Evolutionary conservation across 805 yeast species (phyloP).

Genomic region (Candida tibetensis): DNA sequence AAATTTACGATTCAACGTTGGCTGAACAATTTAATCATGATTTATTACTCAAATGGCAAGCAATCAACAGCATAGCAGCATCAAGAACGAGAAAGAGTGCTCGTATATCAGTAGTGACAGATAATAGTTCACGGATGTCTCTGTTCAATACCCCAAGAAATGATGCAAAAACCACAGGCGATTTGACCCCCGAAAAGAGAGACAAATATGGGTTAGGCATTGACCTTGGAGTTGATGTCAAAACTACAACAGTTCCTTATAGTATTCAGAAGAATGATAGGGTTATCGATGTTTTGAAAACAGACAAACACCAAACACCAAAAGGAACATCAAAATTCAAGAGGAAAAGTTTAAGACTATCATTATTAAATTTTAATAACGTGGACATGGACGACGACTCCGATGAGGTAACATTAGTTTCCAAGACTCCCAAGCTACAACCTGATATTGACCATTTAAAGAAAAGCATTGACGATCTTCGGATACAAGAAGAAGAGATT

Average conservation of each 20-base stretch:
- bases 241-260: conserved; percentile 27
- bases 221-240: conserved; percentile 27
- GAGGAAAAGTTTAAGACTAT: conserved; percentile 1
- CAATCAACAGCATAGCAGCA: background rate
- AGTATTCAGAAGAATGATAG: conserved; percentile 32
- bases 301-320: too few species aligned
- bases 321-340: background rate
- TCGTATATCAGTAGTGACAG: background rate
- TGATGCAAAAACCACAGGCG: background rate
- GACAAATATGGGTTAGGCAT: conserved; percentile 25
- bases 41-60: conserved; percentile 15
- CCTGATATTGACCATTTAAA: conserved; percentile 4
- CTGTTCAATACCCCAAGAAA: conserved; percentile 2
- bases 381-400: conserved; percentile 8
- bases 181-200: conserved; percentile 4
- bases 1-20: conserved; percentile 30
- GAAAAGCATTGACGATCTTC: background rate
- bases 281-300: conserved; percentile 22
- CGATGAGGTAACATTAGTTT: conserved; percentile 7
- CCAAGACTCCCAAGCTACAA: conserved; percentile 1
- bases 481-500: background rate
- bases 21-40: conserved; percentile 20
- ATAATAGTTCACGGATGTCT: background rate
- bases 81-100: background rate
- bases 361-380: background rate